phyloP scores from a whole-genome alignment of 2,329 filamentous ascomycete species.

The Colletotrichum salicis region DNA sequence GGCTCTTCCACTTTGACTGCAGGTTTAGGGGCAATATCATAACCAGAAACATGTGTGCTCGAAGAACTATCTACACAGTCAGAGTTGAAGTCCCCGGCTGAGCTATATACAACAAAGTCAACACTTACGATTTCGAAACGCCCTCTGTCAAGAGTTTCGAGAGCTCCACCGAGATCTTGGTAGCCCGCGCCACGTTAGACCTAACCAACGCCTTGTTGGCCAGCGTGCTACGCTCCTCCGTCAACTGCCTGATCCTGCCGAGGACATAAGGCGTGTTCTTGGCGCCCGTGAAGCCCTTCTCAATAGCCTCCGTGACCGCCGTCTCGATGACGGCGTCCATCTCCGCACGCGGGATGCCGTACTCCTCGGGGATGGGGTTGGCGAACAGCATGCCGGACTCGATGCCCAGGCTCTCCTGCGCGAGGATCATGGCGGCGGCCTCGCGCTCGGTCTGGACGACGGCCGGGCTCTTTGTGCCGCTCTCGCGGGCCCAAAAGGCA shows the following conservation, averaged over 20 bases:
- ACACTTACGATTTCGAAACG: conserved; percentile 24
- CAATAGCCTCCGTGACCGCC: conserved; percentile 72
- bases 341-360: conserved; percentile 75
- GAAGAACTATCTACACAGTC: conserved; percentile 38
- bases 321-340: conserved; percentile 77
- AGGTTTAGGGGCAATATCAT: conserved; percentile 11
- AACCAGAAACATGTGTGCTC: conserved; percentile 29
- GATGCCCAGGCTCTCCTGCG: conserved; percentile 77
- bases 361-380: conserved; percentile 82
- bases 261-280: conserved; percentile 89
- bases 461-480: conserved; percentile 81
- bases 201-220: conserved; percentile 76
- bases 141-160: conserved; percentile 44
- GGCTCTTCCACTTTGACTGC: conserved; percentile 16
- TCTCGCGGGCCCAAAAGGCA: conserved; percentile 91
- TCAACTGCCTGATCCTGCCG: conserved; percentile 81
- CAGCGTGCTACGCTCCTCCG: conserved; percentile 73
- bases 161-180: conserved; percentile 65
- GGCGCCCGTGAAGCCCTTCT: conserved; percentile 75
- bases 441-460: conserved; percentile 80
- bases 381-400: conserved; percentile 87
- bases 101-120: conserved; percentile 37
- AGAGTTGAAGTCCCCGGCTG: conserved; percentile 32
- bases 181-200: conserved; percentile 64
- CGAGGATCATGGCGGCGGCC: conserved; percentile 88